phyloP scores from a whole-genome alignment of 2,329 filamentous ascomycete species.

The Rhynchosporium secalis region DNA sequence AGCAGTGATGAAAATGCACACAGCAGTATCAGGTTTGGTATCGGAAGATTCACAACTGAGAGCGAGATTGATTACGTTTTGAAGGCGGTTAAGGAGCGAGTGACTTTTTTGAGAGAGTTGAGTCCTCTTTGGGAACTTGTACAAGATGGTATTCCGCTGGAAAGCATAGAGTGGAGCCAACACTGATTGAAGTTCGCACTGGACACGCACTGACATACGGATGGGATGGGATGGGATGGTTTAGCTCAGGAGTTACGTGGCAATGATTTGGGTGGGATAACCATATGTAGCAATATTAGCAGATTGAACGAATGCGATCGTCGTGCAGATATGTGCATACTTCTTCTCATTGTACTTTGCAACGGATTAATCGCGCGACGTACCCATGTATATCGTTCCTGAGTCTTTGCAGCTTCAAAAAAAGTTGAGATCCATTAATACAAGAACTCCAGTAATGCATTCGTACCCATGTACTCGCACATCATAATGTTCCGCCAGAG shows the following conservation, averaged over 20 bases:
- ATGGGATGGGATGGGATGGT: neutral
- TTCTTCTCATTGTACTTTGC: conserved; percentile 3
- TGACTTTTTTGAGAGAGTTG: conserved; percentile 89
- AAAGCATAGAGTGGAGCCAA: conserved; percentile 98
- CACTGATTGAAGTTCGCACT: conserved; percentile 56
- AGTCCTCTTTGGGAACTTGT: conserved; percentile 97
- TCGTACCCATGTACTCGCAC: conserved; percentile 16
- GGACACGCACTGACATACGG: too few relatives aligned
- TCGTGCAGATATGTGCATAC: conserved; percentile 15
- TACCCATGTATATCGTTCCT: neutral
- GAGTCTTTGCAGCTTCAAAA: neutral
- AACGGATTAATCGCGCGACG: neutral
- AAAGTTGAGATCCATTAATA: conserved; percentile 31
- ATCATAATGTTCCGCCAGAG: conserved; percentile 10
- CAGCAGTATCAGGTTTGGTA: conserved; percentile 96
- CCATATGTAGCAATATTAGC: conserved; percentile 22
- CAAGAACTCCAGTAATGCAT: conserved; percentile 26
- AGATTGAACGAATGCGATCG: conserved; percentile 22
- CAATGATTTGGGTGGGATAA: conserved; percentile 10
- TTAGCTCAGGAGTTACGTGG: conserved; percentile 17
- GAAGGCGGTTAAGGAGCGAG: conserved; percentile 87
- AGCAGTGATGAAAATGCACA: conserved; percentile 98
- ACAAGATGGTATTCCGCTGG: conserved; percentile 91
- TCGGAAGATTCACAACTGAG: conserved; percentile 95
- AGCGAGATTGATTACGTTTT: conserved; percentile 96